These are phyloP conservation scores for Spinacia oleracea DNA, from an alignment of 179 eudicot genomes.

Conservation along the genomic window DNA sequence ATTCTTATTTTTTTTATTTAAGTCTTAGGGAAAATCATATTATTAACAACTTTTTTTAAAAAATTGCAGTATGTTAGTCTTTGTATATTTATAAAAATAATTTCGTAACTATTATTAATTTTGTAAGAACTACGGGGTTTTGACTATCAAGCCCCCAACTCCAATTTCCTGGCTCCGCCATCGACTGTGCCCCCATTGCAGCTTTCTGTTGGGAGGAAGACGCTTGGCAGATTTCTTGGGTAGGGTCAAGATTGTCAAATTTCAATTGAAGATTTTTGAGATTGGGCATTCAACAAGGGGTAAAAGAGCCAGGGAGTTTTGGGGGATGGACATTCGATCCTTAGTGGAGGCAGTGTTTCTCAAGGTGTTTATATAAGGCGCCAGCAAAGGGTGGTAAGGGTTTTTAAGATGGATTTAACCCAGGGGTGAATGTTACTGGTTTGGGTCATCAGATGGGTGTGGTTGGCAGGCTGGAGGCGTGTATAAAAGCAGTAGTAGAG, in stretches of 20 bases:
- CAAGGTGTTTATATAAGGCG: neutral
- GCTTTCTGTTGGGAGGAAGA: neutral
- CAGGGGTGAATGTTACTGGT: neutral
- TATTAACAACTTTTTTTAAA: no score
- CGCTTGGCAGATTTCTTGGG: neutral
- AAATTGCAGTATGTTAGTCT: no score
- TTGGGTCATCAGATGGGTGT: neutral
- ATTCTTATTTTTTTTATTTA: no score
- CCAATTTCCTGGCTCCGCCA: no score
- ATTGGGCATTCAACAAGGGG: neutral
- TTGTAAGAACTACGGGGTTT: no score
- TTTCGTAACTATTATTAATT: no score
- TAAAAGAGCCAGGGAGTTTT: neutral
- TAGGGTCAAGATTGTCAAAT: neutral
- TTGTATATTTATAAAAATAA: no score
- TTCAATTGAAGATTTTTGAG: neutral
- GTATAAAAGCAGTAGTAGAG: neutral
- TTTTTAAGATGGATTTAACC: neutral
- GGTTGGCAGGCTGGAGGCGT: neutral
- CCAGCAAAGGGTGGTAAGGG: neutral
- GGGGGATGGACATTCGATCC: neutral
- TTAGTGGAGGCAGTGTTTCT: neutral
- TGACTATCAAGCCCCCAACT: no score
- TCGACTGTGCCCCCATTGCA: neutral
- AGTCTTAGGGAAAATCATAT: no score